phyloP scores from a whole-genome alignment of 192 early-diverging fungal genomes.

The Rhizoclosmatium sp. region DNA sequence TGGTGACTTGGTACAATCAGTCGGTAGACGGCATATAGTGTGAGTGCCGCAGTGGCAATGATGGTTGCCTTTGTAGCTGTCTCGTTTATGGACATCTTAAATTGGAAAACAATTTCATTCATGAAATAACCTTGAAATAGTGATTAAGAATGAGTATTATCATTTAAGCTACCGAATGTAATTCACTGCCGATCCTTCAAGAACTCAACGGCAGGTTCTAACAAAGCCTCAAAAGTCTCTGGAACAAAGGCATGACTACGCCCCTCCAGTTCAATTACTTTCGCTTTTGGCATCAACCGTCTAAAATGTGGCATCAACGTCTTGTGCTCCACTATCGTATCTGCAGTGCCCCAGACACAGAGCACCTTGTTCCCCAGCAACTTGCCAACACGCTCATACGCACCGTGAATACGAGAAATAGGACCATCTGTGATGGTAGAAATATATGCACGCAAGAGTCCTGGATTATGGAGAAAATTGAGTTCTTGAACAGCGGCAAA shows the following conservation, averaged over 20 bases:
- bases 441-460: slow-evolving; percentile 22
- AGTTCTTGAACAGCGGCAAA: slow-evolving; percentile 25
- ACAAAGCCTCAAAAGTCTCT: neutral
- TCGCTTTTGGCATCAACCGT: neutral
- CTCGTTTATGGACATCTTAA: no score
- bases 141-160: no score
- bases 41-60: no score
- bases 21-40: neutral
- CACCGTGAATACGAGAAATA: neutral
- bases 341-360: slow-evolving; percentile 13
- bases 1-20: neutral
- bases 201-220: neutral
- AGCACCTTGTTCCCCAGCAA: neutral
- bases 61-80: no score
- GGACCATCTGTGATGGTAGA: slow-evolving; percentile 6
- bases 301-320: neutral
- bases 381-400: slow-evolving; percentile 14
- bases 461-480: slow-evolving; percentile 14
- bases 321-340: neutral
- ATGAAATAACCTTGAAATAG: no score
- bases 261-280: neutral
- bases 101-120: no score
- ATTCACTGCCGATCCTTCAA: neutral
- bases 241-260: slow-evolving; percentile 4
- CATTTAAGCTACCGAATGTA: no score